phyloP scores from a whole-genome alignment of 225 moss, liverwort and hornwort species.

The Marchantia paleacea region DNA sequence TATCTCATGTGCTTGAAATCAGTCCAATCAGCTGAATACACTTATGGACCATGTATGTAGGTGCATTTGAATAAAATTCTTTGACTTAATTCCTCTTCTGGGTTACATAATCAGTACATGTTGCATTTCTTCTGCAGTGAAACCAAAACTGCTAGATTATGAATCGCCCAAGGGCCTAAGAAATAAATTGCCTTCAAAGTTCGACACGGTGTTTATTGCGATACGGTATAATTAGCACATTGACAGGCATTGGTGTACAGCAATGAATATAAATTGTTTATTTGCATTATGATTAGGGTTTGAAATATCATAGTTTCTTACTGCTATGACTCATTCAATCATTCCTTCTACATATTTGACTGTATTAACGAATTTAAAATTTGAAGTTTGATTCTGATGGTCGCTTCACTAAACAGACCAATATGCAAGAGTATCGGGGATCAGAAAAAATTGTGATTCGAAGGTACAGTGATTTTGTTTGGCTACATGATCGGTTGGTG shows the following conservation, averaged over 20 bases:
- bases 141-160: neutral
- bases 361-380: neutral
- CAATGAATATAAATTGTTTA: neutral
- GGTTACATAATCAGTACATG: neutral
- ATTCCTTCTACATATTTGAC: neutral
- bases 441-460: slow-evolving; percentile 93
- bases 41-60: neutral
- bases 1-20: neutral
- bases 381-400: neutral
- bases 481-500: slow-evolving; percentile 78
- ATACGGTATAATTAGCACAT: neutral
- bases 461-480: slow-evolving; percentile 94
- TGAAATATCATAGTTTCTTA: neutral
- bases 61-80: neutral
- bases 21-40: neutral
- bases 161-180: neutral
- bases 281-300: neutral
- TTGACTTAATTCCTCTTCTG: neutral
- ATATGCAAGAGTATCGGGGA: slow-evolving; percentile 91
- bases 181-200: neutral
- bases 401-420: slow-evolving; percentile 58
- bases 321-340: neutral
- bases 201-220: no score
- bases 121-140: neutral
- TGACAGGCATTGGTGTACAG: no score